Percentiles rank a stretch among this genome's conserved stretches.
phyloP scores from a whole-genome alignment of 2,329 filamentous ascomycete species.

The Bipolaris zeicola region DNA sequence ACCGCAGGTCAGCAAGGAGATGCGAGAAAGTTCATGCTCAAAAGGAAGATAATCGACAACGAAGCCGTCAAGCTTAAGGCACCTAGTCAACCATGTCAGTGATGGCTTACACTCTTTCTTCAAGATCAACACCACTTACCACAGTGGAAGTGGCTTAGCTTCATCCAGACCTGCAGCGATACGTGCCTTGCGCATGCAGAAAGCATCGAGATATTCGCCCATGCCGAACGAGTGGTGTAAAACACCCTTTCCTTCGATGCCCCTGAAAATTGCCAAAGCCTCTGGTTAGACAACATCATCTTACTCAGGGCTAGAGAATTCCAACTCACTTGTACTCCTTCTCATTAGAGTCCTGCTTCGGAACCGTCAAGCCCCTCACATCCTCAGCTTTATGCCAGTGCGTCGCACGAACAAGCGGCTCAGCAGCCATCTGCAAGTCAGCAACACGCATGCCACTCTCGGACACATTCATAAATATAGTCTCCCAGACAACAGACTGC shows the following conservation, averaged over 20 bases:
- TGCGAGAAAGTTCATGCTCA: constrained; percentile 29
- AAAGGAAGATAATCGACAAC: constrained; percentile 43
- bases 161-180: constrained; percentile 32
- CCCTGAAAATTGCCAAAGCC: constrained; percentile 19
- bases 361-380: constrained; percentile 29
- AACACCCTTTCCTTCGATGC: constrained; percentile 36
- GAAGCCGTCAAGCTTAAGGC: constrained; percentile 42
- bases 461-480: constrained; percentile 33
- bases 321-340: constrained; percentile 32
- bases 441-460: constrained; percentile 28
- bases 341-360: constrained; percentile 19
- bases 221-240: constrained; percentile 35
- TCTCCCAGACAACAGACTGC: constrained; percentile 40
- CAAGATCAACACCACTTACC: constrained; percentile 10
- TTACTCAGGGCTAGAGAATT: too few relatives aligned
- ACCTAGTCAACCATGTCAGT: constrained; percentile 11
- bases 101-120: not conserved
- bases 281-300: not conserved
- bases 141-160: constrained; percentile 27
- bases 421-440: constrained; percentile 36
- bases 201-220: constrained; percentile 44
- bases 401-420: constrained; percentile 33
- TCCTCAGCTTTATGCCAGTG: constrained; percentile 31
- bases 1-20: constrained; percentile 33
- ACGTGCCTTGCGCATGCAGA: constrained; percentile 42